phyloP scores from a whole-genome alignment of 495 filamentous ascomycete species.

The Lasiosphaeriaceae sp. region DNA sequence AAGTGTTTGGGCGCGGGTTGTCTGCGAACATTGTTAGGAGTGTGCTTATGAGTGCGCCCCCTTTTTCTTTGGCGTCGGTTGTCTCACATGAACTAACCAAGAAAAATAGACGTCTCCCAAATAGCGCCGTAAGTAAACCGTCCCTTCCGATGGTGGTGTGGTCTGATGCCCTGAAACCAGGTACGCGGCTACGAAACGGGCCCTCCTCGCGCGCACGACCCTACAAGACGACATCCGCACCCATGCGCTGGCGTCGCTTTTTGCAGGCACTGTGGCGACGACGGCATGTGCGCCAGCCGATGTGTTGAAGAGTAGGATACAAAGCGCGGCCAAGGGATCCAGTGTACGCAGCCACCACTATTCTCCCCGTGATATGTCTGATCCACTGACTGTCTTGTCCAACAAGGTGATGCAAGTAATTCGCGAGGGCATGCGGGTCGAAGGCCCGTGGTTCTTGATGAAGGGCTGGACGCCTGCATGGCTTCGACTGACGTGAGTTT shows the following conservation, averaged over 20 bases:
- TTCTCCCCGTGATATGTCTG: not conserved
- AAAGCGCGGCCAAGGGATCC: constrained; percentile 24
- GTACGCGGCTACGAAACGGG: constrained; percentile 31
- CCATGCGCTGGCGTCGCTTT: constrained; percentile 31
- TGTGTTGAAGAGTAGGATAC: constrained; percentile 38
- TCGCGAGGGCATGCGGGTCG: constrained; percentile 21
- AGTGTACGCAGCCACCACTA: constrained; percentile 3
- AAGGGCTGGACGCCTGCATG: constrained; percentile 42
- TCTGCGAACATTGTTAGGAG: constrained; percentile 36
- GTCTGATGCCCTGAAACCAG: constrained; percentile 1
- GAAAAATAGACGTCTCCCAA: constrained; percentile 30
- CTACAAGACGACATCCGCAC: constrained; percentile 32
- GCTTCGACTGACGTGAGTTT: constrained; percentile 32
- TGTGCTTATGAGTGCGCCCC: constrained; percentile 35
- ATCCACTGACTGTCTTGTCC: not conserved
- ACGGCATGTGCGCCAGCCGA: constrained; percentile 38
- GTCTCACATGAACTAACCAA: not conserved
- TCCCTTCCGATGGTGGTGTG: not conserved
- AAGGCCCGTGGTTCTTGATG: constrained; percentile 37
- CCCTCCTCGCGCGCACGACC: constrained; percentile 20
- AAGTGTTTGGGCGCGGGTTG: constrained; percentile 31
- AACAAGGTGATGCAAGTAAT: constrained; percentile 26
- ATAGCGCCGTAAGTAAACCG: constrained; percentile 28
- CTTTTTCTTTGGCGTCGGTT: not conserved
- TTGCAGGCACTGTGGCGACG: constrained; percentile 36